Evolutionary conservation across 2,329 filamentous ascomycete species (phyloP), one percentile per base, ranked within the genome.

Genomic region (Aspergillus awamori): DNA sequence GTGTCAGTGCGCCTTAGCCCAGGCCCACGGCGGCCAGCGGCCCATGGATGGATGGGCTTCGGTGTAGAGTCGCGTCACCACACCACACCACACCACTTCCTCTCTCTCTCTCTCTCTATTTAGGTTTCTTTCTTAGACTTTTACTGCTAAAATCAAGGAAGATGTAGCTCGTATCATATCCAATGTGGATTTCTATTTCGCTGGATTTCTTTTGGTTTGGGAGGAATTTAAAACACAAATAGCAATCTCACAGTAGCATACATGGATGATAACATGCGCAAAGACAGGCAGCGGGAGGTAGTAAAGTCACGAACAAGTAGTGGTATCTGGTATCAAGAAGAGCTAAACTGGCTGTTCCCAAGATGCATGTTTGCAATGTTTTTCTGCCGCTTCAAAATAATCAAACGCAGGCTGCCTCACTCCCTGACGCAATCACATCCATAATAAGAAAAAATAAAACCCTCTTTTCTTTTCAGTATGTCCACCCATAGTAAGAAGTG

Each of bases 271-370:
- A 30, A 30, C 28, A 10, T 36, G 33, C 33, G 11, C 33, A 36
- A 36, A 36, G 33, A 15, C 13, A 36, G 11, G 33, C 33, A 11
- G 33, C 33, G 33, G 33, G 11, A 26, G 26, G 26, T 26, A 36
- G 20, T 20, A 17, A 20, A 39, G 11, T 36, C 33, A 36, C 11
- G 33, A 36, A 36, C 33, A 53, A 53, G 38, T 53, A 30, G 53
- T 56, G 53, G 53, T 56, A 56, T 56, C 53, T 56, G 53, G 53
- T 56, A 43, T 55, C 17, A 56, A 47, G 43, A 47, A 30, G 43
- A 56, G 28, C 53, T 45, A 56, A 28, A 56, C 41, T 30, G 53
- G 53, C 53, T 56, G 43, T 56, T 56, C 43, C 53, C 41, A 56
- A 36, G 43, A 56, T 33, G 39, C 53, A 47, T 33, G 15, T 56